Percentiles rank a stretch among this genome's conserved stretches.
Conservation (phyloP, 164 flowering plant species). For the Taxillus chinensis region DNA sequence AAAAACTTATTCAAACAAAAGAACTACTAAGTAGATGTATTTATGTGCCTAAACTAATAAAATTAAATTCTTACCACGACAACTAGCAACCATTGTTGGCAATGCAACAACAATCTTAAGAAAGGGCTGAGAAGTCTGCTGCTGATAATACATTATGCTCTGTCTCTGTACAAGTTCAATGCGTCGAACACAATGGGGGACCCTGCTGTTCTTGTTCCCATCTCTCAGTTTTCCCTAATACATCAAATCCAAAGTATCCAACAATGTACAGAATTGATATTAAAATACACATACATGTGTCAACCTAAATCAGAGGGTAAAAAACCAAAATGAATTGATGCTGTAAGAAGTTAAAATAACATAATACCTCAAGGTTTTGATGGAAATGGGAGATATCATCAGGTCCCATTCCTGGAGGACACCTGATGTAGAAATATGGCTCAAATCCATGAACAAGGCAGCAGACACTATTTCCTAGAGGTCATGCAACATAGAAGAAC, state of each 20-base stretch:
- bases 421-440: constrained; percentile 85
- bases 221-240: constrained; percentile 77
- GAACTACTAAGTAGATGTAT: not conserved
- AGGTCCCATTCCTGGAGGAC: constrained; percentile 90
- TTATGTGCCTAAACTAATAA: not conserved
- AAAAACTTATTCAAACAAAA: not conserved
- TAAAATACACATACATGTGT: not conserved
- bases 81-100: constrained; percentile 90
- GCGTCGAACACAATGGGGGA: constrained; percentile 43
- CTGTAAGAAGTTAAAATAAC: not conserved
- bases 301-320: not conserved
- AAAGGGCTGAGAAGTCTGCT: constrained; percentile 66
- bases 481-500: not conserved
- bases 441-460: constrained; percentile 94
- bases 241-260: not conserved
- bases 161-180: constrained; percentile 74
- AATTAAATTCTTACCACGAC: constrained; percentile 58
- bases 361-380: constrained; percentile 69
- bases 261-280: not conserved
- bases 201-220: constrained; percentile 50
- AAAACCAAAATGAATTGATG: not conserved
- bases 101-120: constrained; percentile 89
- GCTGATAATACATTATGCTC: constrained; percentile 95
- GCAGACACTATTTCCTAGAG: constrained; percentile 86
- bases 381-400: constrained; percentile 82